These are phyloP conservation scores for Coelastrella sp. DNA, from an alignment of 139 green algal species.

Conservation along the genomic window DNA sequence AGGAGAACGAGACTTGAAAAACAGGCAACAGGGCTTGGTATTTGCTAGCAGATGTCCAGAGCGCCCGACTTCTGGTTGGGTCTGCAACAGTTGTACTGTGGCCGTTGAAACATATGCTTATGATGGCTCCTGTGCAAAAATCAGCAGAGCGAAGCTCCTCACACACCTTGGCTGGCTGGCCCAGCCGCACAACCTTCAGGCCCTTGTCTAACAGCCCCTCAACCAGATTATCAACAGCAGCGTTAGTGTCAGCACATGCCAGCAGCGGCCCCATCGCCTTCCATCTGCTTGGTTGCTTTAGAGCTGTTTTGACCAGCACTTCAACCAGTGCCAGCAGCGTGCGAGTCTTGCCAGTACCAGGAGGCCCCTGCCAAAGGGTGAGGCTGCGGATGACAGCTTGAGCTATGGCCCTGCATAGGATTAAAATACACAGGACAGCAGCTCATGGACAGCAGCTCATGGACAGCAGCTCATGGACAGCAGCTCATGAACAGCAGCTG, in stretches of 20 bases:
- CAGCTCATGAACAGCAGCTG: too few relatives aligned
- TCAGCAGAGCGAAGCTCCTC: not conserved
- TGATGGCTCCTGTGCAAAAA: not conserved
- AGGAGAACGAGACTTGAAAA: too few relatives aligned
- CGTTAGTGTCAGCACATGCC: slow-evolving; percentile 84
- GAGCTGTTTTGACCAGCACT: slow-evolving; percentile 44
- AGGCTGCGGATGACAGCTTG: slow-evolving; percentile 70
- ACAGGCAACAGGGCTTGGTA: too few relatives aligned
- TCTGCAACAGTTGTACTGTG: not conserved
- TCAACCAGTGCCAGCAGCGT: slow-evolving; percentile 82
- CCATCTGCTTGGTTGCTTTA: not conserved
- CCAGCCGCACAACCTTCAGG: slow-evolving; percentile 83
- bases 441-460: not conserved
- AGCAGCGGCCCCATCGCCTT: slow-evolving; percentile 64
- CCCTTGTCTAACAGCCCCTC: slow-evolving; percentile 77
- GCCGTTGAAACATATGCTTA: not conserved
- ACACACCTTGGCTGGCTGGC: slow-evolving; percentile 63
- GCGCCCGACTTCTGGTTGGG: too few relatives aligned
- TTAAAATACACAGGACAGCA: not conserved
- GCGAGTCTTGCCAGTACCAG: slow-evolving; percentile 87
- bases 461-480: not conserved
- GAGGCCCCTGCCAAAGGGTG: slow-evolving; percentile 83
- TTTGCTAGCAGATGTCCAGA: too few relatives aligned
- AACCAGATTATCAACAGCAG: slow-evolving; percentile 93
- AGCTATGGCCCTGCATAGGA: slow-evolving; percentile 56